phyloP scores from a whole-genome alignment of 2,329 filamentous ascomycete genomes.

The Penicillium sp. region DNA sequence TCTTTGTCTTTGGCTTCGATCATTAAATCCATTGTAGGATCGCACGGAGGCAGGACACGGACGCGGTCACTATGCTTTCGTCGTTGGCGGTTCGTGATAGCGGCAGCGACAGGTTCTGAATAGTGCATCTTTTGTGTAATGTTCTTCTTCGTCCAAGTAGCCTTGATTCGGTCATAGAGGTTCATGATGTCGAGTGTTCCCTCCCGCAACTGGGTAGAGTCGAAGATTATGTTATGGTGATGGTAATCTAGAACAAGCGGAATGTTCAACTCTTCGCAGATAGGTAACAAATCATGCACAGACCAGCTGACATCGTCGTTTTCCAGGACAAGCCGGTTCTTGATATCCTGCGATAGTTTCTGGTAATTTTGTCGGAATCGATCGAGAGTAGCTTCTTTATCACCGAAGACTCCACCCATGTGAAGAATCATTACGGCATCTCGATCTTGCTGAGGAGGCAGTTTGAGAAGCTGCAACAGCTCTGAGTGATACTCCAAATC shows the following conservation, averaged over 20 bases:
- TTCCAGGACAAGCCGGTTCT: constrained; percentile 82
- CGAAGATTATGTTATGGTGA: constrained; percentile 94
- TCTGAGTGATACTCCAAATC: constrained; percentile 91
- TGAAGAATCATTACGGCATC: constrained; percentile 96
- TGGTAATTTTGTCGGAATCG: constrained; percentile 79
- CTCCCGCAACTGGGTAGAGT: constrained; percentile 73
- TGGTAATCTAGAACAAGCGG: constrained; percentile 92
- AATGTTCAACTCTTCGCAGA: constrained; percentile 94
- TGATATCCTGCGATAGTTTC: constrained; percentile 69
- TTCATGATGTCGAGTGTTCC: constrained; percentile 80
- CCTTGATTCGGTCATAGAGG: constrained; percentile 76
- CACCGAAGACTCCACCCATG: constrained; percentile 88
- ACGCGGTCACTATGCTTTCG: constrained; percentile 87
- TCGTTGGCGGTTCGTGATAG: constrained; percentile 76
- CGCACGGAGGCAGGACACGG: constrained; percentile 78
- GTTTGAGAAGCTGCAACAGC: constrained; percentile 74
- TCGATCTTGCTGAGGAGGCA: constrained; percentile 77
- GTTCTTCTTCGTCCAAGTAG: constrained; percentile 81
- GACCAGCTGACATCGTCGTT: constrained; percentile 94
- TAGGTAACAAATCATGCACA: constrained; percentile 86
- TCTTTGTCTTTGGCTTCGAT: constrained; percentile 99
- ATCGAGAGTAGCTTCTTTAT: constrained; percentile 77
- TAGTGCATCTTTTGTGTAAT: constrained; percentile 98
- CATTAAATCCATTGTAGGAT: constrained; percentile 90
- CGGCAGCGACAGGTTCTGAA: constrained; percentile 77